Conservation (phyloP, 768 basidiomycete species). For the Mycena venus region DNA sequence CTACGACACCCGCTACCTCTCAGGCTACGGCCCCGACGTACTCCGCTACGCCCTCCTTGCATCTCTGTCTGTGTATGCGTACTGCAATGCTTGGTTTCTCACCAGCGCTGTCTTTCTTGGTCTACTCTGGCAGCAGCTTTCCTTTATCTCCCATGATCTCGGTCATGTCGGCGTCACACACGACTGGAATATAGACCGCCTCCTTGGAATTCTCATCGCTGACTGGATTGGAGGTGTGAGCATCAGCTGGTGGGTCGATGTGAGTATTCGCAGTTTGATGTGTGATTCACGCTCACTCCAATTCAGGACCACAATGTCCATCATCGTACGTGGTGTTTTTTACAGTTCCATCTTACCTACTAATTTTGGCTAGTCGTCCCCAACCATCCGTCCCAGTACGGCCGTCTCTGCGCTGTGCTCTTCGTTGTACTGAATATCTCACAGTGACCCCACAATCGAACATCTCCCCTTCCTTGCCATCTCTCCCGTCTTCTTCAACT, state of each 20-base stretch:
- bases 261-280: conserved; percentile 58
- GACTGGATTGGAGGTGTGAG: conserved; percentile 94
- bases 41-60: conserved; percentile 81
- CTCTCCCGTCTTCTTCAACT: conserved; percentile 86
- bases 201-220: conserved; percentile 84
- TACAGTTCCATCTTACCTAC: conserved; percentile 4
- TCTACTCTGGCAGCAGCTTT: conserved; percentile 94
- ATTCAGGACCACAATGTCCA: conserved; percentile 93
- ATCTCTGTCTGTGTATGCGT: conserved; percentile 70
- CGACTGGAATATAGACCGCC: conserved; percentile 84
- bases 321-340: conserved; percentile 77
- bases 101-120: conserved; percentile 87
- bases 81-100: conserved; percentile 74
- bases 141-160: conserved; percentile 93
- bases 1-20: conserved; percentile 85
- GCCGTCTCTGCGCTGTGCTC: conserved; percentile 18
- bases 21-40: conserved; percentile 92
- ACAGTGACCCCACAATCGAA: conserved; percentile 86
- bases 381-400: conserved; percentile 96
- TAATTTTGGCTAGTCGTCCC: conserved; percentile 79
- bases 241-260: conserved; percentile 98
- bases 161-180: conserved; percentile 97
- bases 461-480: conserved; percentile 97
- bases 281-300: conserved; percentile 23
- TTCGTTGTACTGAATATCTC: conserved; percentile 28